Evolutionary conservation across 2,329 filamentous ascomycete species (phyloP), one percentile per base, ranked within the genome.

Genomic region (Cercospora berteroae): DNA sequence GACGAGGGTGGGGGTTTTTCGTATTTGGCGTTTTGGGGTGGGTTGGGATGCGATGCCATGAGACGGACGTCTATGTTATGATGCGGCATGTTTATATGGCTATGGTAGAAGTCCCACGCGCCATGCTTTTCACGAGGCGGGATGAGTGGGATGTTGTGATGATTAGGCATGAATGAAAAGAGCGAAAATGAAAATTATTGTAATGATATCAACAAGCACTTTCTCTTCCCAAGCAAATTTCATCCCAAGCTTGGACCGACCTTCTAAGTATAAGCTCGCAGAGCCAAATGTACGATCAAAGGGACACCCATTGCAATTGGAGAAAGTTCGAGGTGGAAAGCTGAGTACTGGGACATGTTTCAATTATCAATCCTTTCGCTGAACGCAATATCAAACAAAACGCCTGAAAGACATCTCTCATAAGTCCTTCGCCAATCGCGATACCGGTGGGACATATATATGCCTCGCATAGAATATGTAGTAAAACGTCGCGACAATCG

Each of bases 401-500:
- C 18, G 13, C 48, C 13, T 18, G 6, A 52, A 52, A 9, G 13
- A 52, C 1, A 25, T 5, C 13, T 20, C 16, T 66, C 59, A 71
- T 59, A 70, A 36, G 62, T 71, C 70, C 62, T 73, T 73, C 48
- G 70, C 70, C 62, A 73, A 64, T 27, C 66, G 61, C 42, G 68
- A 68, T 2, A 69, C 70, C 2, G 71, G 71, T 18, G 70, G 70
- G 23, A 70, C 66, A 64, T 79, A 80, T 36, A 71, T 65, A 36
- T 74, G 72, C 52, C 75, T 72, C 10, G 74, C 76, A 59, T 72
- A 74, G 18, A 76, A 69, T 59, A 77, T 23, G 60, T 73, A 73
- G 52, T 71, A 71, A 12, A 63, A 27, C 10, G 68, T 67, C 5
- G 69, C 67, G n/a, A 73, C 62, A 8, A 73, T 67, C 6, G 68